phyloP scores from a whole-genome alignment of 768 basidiomycete species.

The Lanmaoa rubissima region DNA sequence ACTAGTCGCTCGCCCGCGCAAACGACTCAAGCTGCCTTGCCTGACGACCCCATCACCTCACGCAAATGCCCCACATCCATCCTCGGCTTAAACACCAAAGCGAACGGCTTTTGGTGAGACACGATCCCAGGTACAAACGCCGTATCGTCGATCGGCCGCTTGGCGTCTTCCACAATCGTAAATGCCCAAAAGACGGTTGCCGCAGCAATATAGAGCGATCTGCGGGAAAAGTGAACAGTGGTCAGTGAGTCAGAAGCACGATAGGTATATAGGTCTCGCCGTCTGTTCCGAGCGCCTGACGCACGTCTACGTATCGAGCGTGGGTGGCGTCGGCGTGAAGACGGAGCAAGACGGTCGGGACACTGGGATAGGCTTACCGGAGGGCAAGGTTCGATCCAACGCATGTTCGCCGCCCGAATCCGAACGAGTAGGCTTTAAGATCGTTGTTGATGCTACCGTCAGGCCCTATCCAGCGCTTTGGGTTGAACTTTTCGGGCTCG shows the following conservation, averaged over 20 bases:
- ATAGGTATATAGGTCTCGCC: too few species aligned
- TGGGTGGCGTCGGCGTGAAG: not conserved
- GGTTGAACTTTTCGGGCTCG: constrained; percentile 49
- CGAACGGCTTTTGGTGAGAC: constrained; percentile 61
- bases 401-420: constrained; percentile 44
- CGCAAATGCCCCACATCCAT: constrained; percentile 16
- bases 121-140: constrained; percentile 65
- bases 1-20: too few species aligned
- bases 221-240: constrained; percentile 9
- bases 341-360: not conserved
- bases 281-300: too few species aligned
- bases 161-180: constrained; percentile 45
- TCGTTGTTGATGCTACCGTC: constrained; percentile 49
- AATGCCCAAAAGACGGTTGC: constrained; percentile 68
- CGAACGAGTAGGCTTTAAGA: constrained; percentile 50
- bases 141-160: constrained; percentile 54
- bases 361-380: constrained; percentile 14
- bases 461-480: constrained; percentile 50
- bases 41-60: constrained; percentile 5
- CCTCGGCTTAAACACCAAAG: constrained; percentile 52
- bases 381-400: constrained; percentile 25
- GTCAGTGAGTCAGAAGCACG: not conserved
- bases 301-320: not conserved
- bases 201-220: constrained; percentile 62
- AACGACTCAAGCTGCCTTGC: not conserved